phyloP scores from a whole-genome alignment of 441 rosid species.

The Jatropha multifida region DNA sequence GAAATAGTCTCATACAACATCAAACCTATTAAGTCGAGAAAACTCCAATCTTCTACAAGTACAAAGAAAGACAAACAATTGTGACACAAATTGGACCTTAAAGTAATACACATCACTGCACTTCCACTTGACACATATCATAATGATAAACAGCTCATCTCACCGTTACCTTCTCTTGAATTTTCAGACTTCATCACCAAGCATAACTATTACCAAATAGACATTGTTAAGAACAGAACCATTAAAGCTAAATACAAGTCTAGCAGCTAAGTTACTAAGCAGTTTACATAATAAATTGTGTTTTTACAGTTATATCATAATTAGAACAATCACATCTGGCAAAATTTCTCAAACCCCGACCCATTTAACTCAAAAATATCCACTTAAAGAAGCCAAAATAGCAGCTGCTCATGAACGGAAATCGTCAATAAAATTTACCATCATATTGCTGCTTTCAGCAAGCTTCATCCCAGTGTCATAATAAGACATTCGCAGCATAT shows the following conservation, averaged over 20 bases:
- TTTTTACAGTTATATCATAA: background rate
- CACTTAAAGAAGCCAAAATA: background rate
- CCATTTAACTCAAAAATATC: background rate
- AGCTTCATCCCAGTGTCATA: constrained; percentile 73
- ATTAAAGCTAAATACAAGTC: background rate
- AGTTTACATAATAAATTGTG: background rate
- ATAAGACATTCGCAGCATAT: constrained; percentile 89
- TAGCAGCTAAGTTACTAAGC: background rate
- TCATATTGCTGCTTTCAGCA: constrained; percentile 66
- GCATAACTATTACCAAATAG: background rate
- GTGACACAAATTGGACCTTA: background rate
- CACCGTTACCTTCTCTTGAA: too few relatives aligned
- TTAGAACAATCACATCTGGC: background rate
- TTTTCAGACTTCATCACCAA: background rate
- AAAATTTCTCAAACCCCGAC: background rate
- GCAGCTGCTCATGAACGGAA: constrained; percentile 6
- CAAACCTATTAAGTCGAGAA: background rate
- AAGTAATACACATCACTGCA: too few relatives aligned
- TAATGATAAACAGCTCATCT: too few relatives aligned
- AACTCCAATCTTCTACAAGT: background rate
- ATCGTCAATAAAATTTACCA: constrained; percentile 39
- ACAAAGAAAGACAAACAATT: background rate
- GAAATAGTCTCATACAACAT: background rate
- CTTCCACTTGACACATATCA: too few relatives aligned
- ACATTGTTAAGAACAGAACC: background rate